Base-by-base conservation (phyloP, 129 eudicot genomes). In the Artemisia annua region DNA sequence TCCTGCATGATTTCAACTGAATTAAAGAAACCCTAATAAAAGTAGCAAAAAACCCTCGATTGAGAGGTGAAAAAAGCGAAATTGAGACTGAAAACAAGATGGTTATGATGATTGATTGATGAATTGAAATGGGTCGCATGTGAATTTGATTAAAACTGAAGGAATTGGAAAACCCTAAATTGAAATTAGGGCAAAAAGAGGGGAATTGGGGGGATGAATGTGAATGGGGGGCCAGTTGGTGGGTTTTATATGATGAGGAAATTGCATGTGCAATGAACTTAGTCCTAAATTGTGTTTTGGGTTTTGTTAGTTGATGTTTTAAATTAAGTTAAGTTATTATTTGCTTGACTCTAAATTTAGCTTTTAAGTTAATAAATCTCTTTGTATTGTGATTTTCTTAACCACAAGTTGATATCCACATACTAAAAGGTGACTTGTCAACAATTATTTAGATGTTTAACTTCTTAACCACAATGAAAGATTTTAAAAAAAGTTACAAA, bases 121-220 rank as follows among this genome's bases (percentile, higher is more conserved):
- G 53, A 39, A 39, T 39, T 39, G 10, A 39, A 39, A 7, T 39
- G 46, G 46, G 46, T 39, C 46, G 11, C 2, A 8, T 39, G 46
- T 39, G 11, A 39, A 1, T 65, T 72, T 85, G 91, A 90, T 85
- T 67, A 71, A 82, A 72, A 66, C 71, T 57, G 59, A n/a, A 18
- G 80, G 6, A 39, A 48, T n/a, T 26, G 56, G 18, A 39, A 72
- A 92, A 79, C 96, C 98, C 98, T 85, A 83, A 76, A 24, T 22
- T 59, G 52, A 62, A 67, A 22, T 83, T 83, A 87, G 96, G 96
- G 96, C 85, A 92, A 92, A 92, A 89, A 92, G 66, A 76, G 70
- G 76, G n/a, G 49, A 60, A 86, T 55, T 65, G 30, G 82, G 59
- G 77, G 55, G 43, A 52, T 72, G 83, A 74, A 60, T 7, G 48